These are phyloP conservation scores for Obba rivulosa DNA, from an alignment of 768 basidiomycete species.

Conservation along the genomic window DNA sequence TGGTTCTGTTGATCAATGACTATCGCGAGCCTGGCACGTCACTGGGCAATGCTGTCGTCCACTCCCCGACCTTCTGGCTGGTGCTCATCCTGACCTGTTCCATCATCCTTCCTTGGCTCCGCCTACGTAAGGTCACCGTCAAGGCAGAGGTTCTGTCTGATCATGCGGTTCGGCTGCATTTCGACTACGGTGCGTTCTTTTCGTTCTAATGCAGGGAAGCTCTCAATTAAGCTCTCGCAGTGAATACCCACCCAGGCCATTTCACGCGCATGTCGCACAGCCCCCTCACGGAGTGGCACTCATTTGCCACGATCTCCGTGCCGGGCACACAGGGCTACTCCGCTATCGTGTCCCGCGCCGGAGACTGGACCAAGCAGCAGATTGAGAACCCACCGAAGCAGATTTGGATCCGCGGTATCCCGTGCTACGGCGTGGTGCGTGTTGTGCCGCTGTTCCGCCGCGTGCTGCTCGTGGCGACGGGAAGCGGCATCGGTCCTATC, in stretches of 20 bases:
- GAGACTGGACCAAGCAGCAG: conserved; percentile 50
- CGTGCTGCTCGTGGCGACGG: conserved; percentile 51
- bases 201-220: background rate
- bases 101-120: conserved; percentile 49
- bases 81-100: conserved; percentile 45
- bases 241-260: conserved; percentile 24
- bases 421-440: conserved; percentile 46
- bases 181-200: conserved; percentile 39
- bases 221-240: conserved; percentile 16
- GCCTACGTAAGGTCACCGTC: conserved; percentile 49
- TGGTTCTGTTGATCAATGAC: conserved; percentile 47
- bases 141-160: conserved; percentile 43
- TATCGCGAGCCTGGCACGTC: conserved; percentile 32
- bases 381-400: conserved; percentile 44
- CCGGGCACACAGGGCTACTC: conserved; percentile 20
- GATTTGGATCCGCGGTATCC: conserved; percentile 53
- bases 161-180: conserved; percentile 50
- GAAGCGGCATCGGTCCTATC: conserved; percentile 50
- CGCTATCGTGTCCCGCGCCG: conserved; percentile 33
- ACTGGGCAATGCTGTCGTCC: conserved; percentile 36
- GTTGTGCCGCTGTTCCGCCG: conserved; percentile 49
- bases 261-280: conserved; percentile 29
- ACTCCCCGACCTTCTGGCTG: conserved; percentile 48
- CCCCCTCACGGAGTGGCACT: conserved; percentile 51
- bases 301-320: conserved; percentile 46